phyloP scores from a whole-genome alignment of 306 rosid genomes.

The Castanea mollissima region DNA sequence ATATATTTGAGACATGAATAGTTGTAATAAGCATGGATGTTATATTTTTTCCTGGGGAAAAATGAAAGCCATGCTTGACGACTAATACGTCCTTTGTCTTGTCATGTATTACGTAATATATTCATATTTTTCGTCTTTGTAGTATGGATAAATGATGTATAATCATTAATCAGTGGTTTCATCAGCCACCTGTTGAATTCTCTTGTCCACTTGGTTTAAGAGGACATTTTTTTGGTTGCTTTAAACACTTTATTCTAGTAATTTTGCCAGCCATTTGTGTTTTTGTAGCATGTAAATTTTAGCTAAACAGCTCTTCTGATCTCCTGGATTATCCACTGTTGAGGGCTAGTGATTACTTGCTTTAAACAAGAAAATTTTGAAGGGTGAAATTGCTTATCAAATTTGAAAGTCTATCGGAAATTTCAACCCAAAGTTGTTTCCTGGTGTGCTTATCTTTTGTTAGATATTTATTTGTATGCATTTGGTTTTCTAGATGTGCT shows the following conservation, averaged over 20 bases:
- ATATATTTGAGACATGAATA: constrained; percentile 38
- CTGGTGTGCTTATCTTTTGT: neutral
- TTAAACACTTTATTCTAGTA: neutral
- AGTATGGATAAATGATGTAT: neutral
- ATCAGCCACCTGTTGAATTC: neutral
- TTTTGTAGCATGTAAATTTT: neutral
- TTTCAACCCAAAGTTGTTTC: neutral
- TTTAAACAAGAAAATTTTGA: neutral
- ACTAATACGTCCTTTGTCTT: constrained; percentile 18
- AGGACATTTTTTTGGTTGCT: neutral
- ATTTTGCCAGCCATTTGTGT: neutral
- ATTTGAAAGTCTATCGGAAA: neutral
- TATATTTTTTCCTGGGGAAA: constrained; percentile 21
- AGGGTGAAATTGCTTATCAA: neutral
- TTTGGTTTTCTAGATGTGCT: too few species aligned
- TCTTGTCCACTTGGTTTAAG: neutral
- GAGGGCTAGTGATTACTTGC: neutral
- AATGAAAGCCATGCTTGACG: constrained; percentile 9
- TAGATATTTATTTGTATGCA: neutral
- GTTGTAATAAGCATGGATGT: constrained; percentile 39
- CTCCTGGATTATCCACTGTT: neutral
- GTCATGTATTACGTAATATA: constrained; percentile 7
- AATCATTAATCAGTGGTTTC: neutral
- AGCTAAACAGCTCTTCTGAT: neutral
- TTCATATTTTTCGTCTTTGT: neutral